Base-by-base conservation (phyloP, 2,329 filamentous ascomycete species). In the Plenodomus tracheiphilus region DNA sequence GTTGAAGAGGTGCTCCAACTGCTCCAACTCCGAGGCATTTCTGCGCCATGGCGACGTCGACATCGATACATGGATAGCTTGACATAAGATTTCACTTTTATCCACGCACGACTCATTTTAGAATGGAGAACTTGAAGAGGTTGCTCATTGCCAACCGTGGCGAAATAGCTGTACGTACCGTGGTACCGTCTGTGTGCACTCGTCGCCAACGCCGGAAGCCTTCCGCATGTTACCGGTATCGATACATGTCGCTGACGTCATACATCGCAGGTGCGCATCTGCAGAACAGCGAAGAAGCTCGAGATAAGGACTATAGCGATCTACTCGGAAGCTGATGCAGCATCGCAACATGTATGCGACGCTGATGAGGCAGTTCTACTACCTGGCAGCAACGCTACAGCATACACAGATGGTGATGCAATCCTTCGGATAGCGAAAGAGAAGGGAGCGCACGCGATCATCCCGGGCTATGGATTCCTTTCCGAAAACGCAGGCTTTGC, bases 401-500 rank as follows among this genome's bases (percentile, higher is more conserved):
- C 77, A 3, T 83, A 83, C 54, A 77, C 77, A 11, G 73, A 81
- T 52, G 74, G 72, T 64, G 68, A 73, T 8, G 58, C 63, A 18
- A 79, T 83, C 32, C 69, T 86, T 16, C 62, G 73, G 3, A 75
- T 85, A n/a, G 82, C 83, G 9, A 76, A 75, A 36, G 64, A 73
- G 2, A 70, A 76, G 13, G 61, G 71, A 2, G 80, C 70, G 2
- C 77, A 87, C 51, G 84, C 83, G 3, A 77, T 88, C 15, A 83
- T 85, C 41, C 85, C 85, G 0, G 85, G 85, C 2, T 88, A 88
- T 70, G 85, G 85, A 0, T 87, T 87, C 51, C 68, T 88, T 1
- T 81, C 81, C 0, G 85, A 88, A 49, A 85, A 86, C 61, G 77
- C 81, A 4, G 75, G 80, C 4, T 87, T 88, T 61, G 84, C 85